Evolutionary conservation across 495 filamentous ascomycete genomes (phyloP).

Genomic region (Saxispiralis lemnorum): DNA sequence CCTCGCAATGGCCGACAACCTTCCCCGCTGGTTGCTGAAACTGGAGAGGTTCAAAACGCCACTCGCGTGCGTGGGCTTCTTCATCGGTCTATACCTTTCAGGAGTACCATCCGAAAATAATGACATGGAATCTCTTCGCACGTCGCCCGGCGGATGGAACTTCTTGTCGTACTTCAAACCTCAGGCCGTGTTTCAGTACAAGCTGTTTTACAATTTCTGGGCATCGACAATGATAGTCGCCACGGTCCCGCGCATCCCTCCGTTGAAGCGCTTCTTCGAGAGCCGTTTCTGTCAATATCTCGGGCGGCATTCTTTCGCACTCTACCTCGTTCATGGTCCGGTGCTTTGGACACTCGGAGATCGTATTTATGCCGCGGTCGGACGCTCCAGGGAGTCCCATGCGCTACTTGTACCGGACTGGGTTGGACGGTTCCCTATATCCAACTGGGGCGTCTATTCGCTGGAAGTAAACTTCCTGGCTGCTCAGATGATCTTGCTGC

Average conservation of each 20-base stretch:
- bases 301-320: constrained; percentile 11
- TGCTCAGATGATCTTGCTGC: constrained; percentile 37
- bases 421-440: constrained; percentile 30
- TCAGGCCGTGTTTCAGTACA: constrained; percentile 32
- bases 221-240: constrained; percentile 22
- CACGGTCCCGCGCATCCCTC: constrained; percentile 18
- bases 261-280: constrained; percentile 25
- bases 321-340: constrained; percentile 17
- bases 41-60: constrained; percentile 25
- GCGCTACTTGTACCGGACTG: constrained; percentile 25
- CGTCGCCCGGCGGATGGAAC: constrained; percentile 28
- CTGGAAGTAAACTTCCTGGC: constrained; percentile 35
- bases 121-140: constrained; percentile 22
- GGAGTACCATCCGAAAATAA: constrained; percentile 28
- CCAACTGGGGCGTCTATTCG: constrained; percentile 34
- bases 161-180: constrained; percentile 31
- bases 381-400: constrained; percentile 28
- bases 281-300: constrained; percentile 14
- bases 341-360: constrained; percentile 24
- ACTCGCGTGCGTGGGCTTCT: constrained; percentile 31
- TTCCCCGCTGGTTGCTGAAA: constrained; percentile 23
- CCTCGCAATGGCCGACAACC: constrained; percentile 24
- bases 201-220: constrained; percentile 20
- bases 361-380: constrained; percentile 34
- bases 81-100: constrained; percentile 23